Base-by-base conservation (phyloP, 1,284 basidiomycete species). In the Leccinum subrobustum region DNA sequence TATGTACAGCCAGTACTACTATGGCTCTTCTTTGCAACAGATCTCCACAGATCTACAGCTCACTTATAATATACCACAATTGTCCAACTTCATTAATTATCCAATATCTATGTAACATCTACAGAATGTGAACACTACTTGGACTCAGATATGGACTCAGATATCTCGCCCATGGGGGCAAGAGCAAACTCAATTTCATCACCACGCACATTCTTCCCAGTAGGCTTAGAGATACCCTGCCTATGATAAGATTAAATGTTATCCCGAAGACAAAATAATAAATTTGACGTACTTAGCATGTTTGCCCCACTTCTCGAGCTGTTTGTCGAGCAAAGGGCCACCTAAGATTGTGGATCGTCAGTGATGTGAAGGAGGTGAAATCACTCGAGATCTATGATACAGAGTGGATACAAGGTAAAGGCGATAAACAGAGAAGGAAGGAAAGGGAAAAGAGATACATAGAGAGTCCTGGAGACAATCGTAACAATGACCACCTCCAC, bases 91-190 rank as follows among this genome's bases (percentile, higher is more conserved):
- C 39, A 2, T 42, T 8, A 42, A 42, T 42, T 42, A 42, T 42
- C 18, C 39, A 42, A 44, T 44, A n/a, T 25, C 23, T 25, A 50
- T 25, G 23, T 25, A 50, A 25, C 47, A 50, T 50, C 14, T 25
- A 50, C 9, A 12, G 23, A 25, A 50, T 4, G 44, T 47, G 44
- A 18, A 18, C 18, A 16, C 12, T 50, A 12, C 6, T 25, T 1
- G 12, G 9, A 50, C 31, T 33, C 29, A 48, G 9, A 1, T 70
- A 59, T 55, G 12, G 9, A 50, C 31, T 33, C 29, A 48, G 9
- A 1, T 70, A 59, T 55, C 6, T 23, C 20, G 12, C 12, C 47
- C 47, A 50, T 50, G 9, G 47, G 47, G 23, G 47, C 47, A 50
- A 50, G 47, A 16, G 47, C 23, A 50, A 7, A 50, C 14, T 50